Percentiles rank a stretch among this genome's conserved stretches.
These are phyloP conservation scores for Phytophthora constricta DNA, from an alignment of 352 stramenopile genomes.

Conservation along the genomic window DNA sequence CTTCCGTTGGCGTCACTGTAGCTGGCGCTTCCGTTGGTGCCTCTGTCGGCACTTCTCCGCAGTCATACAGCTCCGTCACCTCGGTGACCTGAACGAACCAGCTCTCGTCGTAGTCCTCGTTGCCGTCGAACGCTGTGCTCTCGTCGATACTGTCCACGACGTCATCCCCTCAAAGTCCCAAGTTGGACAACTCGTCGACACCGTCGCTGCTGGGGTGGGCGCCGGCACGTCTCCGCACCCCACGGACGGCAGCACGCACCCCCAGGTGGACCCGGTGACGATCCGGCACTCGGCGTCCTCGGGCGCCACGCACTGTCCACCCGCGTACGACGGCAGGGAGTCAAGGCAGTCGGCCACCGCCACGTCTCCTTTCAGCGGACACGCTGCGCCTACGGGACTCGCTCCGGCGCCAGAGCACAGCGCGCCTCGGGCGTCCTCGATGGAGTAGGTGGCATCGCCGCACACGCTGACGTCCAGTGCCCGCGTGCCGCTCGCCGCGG, in stretches of 20 bases:
- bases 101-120: conserved; percentile 35
- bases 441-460: conserved; percentile 49
- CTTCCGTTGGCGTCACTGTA: not conserved
- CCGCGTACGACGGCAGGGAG: conserved; percentile 47
- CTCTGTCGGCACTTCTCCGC: conserved; percentile 16
- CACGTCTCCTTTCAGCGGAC: conserved; percentile 50
- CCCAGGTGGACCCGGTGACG: conserved; percentile 40
- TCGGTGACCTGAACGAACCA: conserved; percentile 33
- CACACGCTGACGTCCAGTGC: conserved; percentile 49
- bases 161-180: conserved; percentile 25
- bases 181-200: conserved; percentile 21
- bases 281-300: conserved; percentile 56
- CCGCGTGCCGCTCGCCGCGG: not conserved
- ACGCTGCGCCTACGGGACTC: conserved; percentile 43
- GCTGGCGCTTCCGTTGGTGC: conserved; percentile 4
- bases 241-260: conserved; percentile 45
- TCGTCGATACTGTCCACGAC: conserved; percentile 27
- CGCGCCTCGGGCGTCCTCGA: conserved; percentile 21
- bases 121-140: conserved; percentile 28
- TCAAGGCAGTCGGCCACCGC: conserved; percentile 48
- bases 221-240: conserved; percentile 20
- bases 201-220: conserved; percentile 9
- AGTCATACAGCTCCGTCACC: conserved; percentile 35
- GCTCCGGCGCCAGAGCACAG: conserved; percentile 25
- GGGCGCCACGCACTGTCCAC: conserved; percentile 36